These are phyloP conservation scores for Eucalyptus urophylla DNA, from an alignment of 345 rosid genomes.

Conservation along the genomic window DNA sequence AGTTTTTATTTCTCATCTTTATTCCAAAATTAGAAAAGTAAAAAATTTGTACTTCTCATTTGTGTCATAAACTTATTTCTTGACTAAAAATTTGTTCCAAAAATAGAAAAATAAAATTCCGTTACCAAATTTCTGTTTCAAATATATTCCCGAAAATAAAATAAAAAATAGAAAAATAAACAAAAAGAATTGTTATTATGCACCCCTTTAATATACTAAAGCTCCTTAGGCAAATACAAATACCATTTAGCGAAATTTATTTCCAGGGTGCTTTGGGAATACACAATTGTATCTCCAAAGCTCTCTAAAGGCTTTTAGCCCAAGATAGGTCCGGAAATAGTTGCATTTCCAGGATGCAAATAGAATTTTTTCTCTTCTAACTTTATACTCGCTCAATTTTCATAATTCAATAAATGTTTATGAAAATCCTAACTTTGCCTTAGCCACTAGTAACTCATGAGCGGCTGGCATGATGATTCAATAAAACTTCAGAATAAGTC, in stretches of 20 bases:
- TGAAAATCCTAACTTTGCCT: background rate
- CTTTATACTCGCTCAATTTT: background rate
- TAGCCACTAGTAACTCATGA: background rate
- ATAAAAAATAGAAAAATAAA: no score
- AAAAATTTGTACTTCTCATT: no score
- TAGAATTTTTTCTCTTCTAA: background rate
- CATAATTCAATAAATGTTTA: background rate
- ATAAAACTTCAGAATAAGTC: no score
- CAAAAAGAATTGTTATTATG: background rate
- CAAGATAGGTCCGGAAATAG: background rate
- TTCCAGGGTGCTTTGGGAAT: accelerated
- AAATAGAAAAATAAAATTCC: accelerated
- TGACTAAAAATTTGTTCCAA: background rate
- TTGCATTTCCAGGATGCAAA: background rate
- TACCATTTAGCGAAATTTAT: background rate
- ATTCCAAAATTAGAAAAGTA: no score
- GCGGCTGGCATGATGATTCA: background rate
- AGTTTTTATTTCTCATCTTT: no score
- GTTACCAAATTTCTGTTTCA: background rate
- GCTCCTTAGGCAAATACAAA: background rate
- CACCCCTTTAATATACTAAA: background rate
- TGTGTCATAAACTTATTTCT: no score
- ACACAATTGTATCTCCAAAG: background rate
- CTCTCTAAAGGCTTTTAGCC: background rate
- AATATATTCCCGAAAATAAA: accelerated